Base-by-base conservation (phyloP, 805 yeast genomes). In the Candida andamanensis region DNA sequence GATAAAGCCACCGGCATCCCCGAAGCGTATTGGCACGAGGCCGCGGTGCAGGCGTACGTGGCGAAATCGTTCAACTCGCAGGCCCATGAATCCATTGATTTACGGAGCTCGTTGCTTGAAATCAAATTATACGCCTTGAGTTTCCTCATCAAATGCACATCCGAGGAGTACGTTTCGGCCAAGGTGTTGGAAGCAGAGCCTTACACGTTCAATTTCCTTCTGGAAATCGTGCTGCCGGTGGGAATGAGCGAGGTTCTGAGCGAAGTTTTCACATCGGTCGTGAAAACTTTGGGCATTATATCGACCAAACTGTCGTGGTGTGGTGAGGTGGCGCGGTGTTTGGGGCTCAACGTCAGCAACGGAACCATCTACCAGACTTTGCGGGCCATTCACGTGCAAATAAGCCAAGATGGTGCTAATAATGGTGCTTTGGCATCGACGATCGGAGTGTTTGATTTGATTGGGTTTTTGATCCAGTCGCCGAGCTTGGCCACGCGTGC, bases 281-380 rank as follows among this genome's bases (percentile, higher is more conserved):
- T 79, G 30, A 74, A 76, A 38, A 73, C 89, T 0, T 63, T 89
- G 32, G 83, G 82, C 40, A 74, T 79, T 40, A 74, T 85, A 19
- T 72, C 95, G 1, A 62, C 72, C 14, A 78, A 76, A 46, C 76
- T 76, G 28, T 69, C 70, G 4, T 81, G 87, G 74, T 80, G 89
- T 12, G 67, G 80, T 30, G 96, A 87, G 43, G 67, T 89, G 15
- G 67, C 87, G 32, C 69, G 86, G 36, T 78, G 84, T 9, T 54
- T 87, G 41, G 85, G 92, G 14, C 96, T 92, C 7, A 85, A 85
- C 51, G 86, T 89, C 24, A 77, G 79, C 39, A 95, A 89, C 55
- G 97, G 97, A 1, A 58, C 78, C 9, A 49, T 89, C 24, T 84
- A 82, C 59, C 87, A 84, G 47, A 72, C 80, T 18, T 52, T 87